Conservation (phyloP, 148 eudicot genomes). For the Chenopodium quinoa region DNA sequence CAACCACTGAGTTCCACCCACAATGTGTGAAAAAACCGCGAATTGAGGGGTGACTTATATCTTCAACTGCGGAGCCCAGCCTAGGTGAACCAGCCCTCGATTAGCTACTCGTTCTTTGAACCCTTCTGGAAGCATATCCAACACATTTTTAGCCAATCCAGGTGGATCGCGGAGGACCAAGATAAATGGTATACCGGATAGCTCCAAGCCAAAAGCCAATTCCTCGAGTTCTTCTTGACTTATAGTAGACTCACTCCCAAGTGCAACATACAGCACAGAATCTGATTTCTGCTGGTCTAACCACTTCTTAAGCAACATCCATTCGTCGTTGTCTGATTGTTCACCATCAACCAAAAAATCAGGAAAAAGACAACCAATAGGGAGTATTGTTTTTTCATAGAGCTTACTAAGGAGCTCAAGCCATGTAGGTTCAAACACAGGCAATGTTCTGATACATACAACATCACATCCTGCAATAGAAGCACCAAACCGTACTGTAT, state of each 20-base stretch:
- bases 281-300: conserved; percentile 35
- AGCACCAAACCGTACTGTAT: conserved; percentile 41
- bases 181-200: conserved; percentile 48
- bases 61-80: conserved; percentile 70
- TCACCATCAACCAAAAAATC: background rate
- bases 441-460: conserved; percentile 45
- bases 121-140: conserved; percentile 50
- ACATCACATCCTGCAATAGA: conserved; percentile 49
- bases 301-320: conserved; percentile 42
- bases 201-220: conserved; percentile 65
- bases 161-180: conserved; percentile 48
- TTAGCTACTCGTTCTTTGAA: conserved; percentile 33
- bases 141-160: conserved; percentile 17
- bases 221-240: conserved; percentile 38
- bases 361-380: conserved; percentile 55
- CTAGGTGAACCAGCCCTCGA: conserved; percentile 39
- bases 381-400: conserved; percentile 45
- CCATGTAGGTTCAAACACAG: conserved; percentile 59
- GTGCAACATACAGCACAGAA: conserved; percentile 61
- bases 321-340: conserved; percentile 14
- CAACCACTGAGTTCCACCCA: conserved; percentile 69
- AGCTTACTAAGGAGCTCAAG: conserved; percentile 43
- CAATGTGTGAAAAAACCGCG: conserved; percentile 71
- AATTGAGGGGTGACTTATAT: conserved; percentile 48
- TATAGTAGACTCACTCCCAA: conserved; percentile 60